phyloP scores from a whole-genome alignment of 495 filamentous ascomycete species.

The Podospora tetraspora region DNA sequence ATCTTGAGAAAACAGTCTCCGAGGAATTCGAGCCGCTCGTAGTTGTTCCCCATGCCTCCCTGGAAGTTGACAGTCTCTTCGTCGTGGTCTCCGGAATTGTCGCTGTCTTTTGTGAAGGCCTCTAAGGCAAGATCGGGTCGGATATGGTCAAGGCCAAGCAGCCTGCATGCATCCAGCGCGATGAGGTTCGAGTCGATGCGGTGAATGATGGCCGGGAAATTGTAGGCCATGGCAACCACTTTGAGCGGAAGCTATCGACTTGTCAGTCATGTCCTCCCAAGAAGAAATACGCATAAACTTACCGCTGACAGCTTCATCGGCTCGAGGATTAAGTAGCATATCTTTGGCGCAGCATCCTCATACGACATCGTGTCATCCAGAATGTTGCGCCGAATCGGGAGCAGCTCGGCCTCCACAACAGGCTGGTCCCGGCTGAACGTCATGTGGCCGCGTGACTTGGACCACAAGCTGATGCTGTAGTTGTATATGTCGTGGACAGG shows the following conservation, averaged over 20 bases:
- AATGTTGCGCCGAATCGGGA: constrained; percentile 74
- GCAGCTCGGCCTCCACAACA: constrained; percentile 66
- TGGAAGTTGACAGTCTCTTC: constrained; percentile 68
- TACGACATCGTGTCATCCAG: constrained; percentile 54
- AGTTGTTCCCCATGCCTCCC: constrained; percentile 91
- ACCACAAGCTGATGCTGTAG: constrained; percentile 42
- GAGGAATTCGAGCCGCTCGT: constrained; percentile 90
- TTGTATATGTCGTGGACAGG: constrained; percentile 35
- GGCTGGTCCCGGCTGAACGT: constrained; percentile 60
- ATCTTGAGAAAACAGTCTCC: constrained; percentile 95
- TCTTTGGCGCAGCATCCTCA: constrained; percentile 31
- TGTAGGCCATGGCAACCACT: constrained; percentile 60
- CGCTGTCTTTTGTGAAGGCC: constrained; percentile 90
- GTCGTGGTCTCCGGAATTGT: constrained; percentile 77
- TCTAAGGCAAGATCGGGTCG: constrained; percentile 70
- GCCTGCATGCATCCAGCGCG: constrained; percentile 58
- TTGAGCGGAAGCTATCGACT: constrained; percentile 55
- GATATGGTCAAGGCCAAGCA: constrained; percentile 54
- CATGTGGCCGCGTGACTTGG: constrained; percentile 23
- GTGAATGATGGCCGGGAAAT: constrained; percentile 78
- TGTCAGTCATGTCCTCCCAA: constrained; percentile 17
- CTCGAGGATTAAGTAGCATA: constrained; percentile 47
- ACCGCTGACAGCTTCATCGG: constrained; percentile 68
- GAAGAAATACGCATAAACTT: constrained; percentile 29
- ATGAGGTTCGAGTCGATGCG: constrained; percentile 79